Conservation (phyloP, 148 eudicot genomes). For the Vaccinium macrocarpon region DNA sequence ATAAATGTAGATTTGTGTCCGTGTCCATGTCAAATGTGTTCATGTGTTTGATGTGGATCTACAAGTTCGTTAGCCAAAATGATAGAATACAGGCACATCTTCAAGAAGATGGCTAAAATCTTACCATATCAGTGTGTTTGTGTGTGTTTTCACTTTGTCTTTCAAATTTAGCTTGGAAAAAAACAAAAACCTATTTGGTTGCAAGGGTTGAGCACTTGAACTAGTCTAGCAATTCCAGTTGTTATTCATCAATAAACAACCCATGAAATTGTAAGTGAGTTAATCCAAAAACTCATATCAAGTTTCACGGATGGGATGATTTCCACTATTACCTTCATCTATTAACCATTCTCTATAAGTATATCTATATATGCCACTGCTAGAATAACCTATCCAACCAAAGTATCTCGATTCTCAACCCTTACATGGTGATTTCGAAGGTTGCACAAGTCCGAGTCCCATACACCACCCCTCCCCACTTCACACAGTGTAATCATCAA, state of each 20-base stretch:
- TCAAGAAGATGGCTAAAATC: too few species aligned
- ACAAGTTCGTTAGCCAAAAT: too few species aligned
- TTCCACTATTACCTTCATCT: neutral
- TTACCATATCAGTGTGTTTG: too few species aligned
- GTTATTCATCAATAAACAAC: neutral
- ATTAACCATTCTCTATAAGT: neutral
- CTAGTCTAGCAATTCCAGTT: neutral
- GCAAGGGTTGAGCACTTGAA: neutral
- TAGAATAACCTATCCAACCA: neutral
- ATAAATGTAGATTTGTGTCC: too few species aligned
- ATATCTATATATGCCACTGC: neutral
- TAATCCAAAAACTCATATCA: neutral
- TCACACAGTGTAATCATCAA: too few species aligned
- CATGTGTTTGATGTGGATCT: too few species aligned
- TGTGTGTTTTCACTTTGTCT: too few species aligned
- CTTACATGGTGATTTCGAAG: neutral
- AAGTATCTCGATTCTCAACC: neutral
- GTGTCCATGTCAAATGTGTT: too few species aligned
- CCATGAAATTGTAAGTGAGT: neutral
- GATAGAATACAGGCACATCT: too few species aligned
- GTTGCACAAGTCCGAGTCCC: neutral
- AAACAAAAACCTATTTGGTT: neutral
- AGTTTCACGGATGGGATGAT: neutral
- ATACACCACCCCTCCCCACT: neutral
- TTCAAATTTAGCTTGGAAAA: too few species aligned